phyloP scores from a whole-genome alignment of 2,329 filamentous ascomycete genomes.

The Calycina herbarum region DNA sequence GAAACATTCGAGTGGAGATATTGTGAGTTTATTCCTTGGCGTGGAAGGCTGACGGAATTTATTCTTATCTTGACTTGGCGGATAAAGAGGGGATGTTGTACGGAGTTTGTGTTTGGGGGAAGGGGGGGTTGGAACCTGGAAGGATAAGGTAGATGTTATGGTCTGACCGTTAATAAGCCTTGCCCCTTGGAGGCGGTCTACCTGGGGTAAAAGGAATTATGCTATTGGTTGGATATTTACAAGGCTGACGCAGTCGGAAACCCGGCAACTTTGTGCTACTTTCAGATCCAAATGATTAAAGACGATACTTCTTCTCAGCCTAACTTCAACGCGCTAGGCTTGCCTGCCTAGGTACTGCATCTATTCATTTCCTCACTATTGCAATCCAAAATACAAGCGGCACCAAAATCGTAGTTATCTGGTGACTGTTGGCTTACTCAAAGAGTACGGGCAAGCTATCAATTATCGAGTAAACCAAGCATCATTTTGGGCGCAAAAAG shows the following conservation, averaged over 20 bases:
- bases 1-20: neutral
- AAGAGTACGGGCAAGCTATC: too few relatives aligned
- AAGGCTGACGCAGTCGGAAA: constrained; percentile 16
- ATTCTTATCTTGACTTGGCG: neutral
- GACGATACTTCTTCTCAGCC: too few relatives aligned
- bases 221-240: constrained; percentile 14
- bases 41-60: neutral
- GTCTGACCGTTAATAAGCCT: constrained; percentile 5
- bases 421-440: too few relatives aligned
- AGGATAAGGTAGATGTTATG: neutral
- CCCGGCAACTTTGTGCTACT: neutral
- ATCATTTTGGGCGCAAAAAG: too few relatives aligned
- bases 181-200: neutral
- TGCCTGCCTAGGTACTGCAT: too few relatives aligned
- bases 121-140: neutral
- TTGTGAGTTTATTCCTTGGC: neutral
- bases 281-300: neutral
- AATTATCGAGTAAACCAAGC: too few relatives aligned
- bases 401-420: too few relatives aligned
- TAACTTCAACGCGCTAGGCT: too few relatives aligned
- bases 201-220: neutral
- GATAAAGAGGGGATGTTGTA: neutral
- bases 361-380: too few relatives aligned
- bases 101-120: neutral
- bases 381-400: too few relatives aligned